These are phyloP conservation scores for Mycena venus DNA, from an alignment of 768 basidiomycete species.

Conservation along the genomic window DNA sequence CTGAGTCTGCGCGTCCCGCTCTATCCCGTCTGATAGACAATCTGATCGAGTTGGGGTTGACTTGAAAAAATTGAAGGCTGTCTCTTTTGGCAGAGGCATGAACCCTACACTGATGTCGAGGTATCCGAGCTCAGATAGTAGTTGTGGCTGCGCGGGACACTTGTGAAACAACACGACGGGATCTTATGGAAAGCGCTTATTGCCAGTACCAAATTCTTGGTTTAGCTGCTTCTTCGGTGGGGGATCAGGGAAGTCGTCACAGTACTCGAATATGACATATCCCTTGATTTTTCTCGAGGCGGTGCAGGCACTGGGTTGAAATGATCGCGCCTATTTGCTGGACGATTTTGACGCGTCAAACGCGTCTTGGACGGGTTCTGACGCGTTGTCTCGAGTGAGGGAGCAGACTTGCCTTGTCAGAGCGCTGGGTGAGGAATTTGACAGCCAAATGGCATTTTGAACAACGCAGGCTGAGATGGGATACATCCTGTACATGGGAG, in stretches of 20 bases:
- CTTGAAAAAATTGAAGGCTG: too few relatives aligned
- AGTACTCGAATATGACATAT: not conserved
- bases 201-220: too few relatives aligned
- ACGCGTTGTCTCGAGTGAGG: slow-evolving; percentile 1
- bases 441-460: slow-evolving; percentile 1
- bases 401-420: not conserved
- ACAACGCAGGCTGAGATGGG: not conserved
- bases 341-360: not conserved
- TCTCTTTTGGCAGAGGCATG: too few relatives aligned
- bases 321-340: not conserved
- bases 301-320: not conserved
- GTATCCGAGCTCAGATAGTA: too few relatives aligned
- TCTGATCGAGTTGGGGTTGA: too few relatives aligned
- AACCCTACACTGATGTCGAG: too few relatives aligned
- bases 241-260: not conserved
- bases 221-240: not conserved
- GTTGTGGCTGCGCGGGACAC: too few relatives aligned
- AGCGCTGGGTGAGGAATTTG: not conserved
- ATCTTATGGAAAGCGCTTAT: too few relatives aligned
- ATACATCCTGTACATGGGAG: not conserved
- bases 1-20: not conserved
- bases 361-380: not conserved
- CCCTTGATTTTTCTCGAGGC: not conserved
- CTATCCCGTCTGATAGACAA: too few relatives aligned
- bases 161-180: too few relatives aligned